These are phyloP conservation scores for Rhododendron ferrugineum DNA, from an alignment of 148 eudicot genomes.

Conservation along the genomic window DNA sequence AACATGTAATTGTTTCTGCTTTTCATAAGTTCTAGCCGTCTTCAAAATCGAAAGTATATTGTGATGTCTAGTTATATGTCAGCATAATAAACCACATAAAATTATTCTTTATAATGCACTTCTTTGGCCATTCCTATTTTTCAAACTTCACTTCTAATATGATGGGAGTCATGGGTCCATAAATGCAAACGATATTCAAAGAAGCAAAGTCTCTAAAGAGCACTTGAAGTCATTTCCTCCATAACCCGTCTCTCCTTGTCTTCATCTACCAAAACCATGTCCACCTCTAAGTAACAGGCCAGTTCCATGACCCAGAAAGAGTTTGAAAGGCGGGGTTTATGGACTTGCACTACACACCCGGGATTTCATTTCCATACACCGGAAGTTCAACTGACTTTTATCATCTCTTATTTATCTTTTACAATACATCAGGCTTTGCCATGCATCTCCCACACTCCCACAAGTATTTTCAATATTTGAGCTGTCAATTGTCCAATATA, in stretches of 20 bases:
- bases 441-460: not conserved
- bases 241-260: not conserved
- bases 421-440: not conserved
- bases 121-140: not conserved
- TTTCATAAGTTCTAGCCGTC: not conserved
- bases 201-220: conserved; percentile 1
- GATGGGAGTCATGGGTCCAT: not conserved
- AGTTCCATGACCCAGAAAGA: not conserved
- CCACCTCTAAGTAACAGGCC: not conserved
- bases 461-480: not conserved
- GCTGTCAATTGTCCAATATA: not conserved
- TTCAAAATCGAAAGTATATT: not conserved
- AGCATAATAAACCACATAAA: not conserved
- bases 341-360: not conserved
- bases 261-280: not conserved
- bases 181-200: not conserved
- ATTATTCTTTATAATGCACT: not conserved
- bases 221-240: not conserved
- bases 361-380: not conserved
- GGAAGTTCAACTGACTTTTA: not conserved
- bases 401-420: not conserved
- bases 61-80: not conserved
- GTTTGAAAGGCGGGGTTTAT: not conserved
- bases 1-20: not conserved
- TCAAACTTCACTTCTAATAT: not conserved